A percentile compares a stretch with the other conserved stretches of the same genome.
These are phyloP conservation scores for Lipomyces japonicus DNA, from an alignment of 805 yeast species.

Conservation along the genomic window DNA sequence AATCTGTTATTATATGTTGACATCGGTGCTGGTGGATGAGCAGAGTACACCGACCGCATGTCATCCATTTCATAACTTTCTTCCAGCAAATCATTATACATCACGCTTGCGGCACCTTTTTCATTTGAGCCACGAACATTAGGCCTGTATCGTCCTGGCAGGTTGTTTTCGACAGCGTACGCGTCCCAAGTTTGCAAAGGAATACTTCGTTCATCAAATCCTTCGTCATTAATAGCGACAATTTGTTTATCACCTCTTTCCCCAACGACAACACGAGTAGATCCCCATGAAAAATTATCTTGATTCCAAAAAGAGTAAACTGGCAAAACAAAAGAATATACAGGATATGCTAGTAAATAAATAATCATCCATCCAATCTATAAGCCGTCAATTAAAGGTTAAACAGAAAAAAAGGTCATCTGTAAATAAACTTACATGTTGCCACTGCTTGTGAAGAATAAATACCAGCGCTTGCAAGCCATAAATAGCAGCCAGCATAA, in stretches of 20 bases:
- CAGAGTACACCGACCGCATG: constrained; percentile 31
- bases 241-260: constrained; percentile 51
- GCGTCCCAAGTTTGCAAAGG: constrained; percentile 41
- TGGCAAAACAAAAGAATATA: constrained; percentile 60
- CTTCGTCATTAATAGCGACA: constrained; percentile 38
- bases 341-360: constrained; percentile 55
- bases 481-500: constrained; percentile 53
- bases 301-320: constrained; percentile 61
- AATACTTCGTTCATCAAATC: constrained; percentile 38
- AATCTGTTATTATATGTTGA: constrained; percentile 11
- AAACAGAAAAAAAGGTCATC: constrained; percentile 37
- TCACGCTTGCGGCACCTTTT: constrained; percentile 6
- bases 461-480: constrained; percentile 60
- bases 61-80: constrained; percentile 38
- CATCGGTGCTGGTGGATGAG: constrained; percentile 15
- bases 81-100: constrained; percentile 24
- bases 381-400: constrained; percentile 31
- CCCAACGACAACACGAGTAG: constrained; percentile 54
- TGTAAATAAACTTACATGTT: constrained; percentile 33
- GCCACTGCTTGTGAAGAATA: constrained; percentile 45
- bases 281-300: constrained; percentile 66
- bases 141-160: constrained; percentile 36
- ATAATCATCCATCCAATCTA: constrained; percentile 55
- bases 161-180: constrained; percentile 38
- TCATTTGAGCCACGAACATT: constrained; percentile 15